Conservation (phyloP, 345 rosid species). For the Ceriops zippeliana region DNA sequence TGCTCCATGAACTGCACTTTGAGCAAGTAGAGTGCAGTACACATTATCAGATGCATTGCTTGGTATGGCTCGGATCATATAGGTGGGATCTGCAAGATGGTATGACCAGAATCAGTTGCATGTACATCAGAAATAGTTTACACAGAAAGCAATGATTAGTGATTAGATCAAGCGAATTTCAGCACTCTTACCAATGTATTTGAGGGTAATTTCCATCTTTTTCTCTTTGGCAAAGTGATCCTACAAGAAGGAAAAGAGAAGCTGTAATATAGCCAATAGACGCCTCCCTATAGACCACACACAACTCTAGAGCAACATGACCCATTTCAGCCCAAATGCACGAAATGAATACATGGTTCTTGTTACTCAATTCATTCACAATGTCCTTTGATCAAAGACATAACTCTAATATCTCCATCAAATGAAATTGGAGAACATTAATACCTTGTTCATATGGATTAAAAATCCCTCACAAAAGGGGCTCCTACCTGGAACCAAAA, state of each 20-base stretch:
- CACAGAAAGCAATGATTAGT: background rate
- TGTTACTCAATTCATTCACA: too few species aligned
- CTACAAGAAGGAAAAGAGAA: conserved; percentile 17
- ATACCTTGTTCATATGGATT: too few species aligned
- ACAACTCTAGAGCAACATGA: background rate
- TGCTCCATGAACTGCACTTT: conserved; percentile 82
- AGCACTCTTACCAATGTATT: conserved; percentile 35
- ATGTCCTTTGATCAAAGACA: too few species aligned
- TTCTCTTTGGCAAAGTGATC: conserved; percentile 36
- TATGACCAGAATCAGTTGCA: background rate
- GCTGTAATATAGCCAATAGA: background rate
- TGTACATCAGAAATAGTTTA: background rate
- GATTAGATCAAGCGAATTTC: background rate
- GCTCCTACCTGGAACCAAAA: too few species aligned
- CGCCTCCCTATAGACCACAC: background rate
- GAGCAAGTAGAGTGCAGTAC: conserved; percentile 87
- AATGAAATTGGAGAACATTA: too few species aligned
- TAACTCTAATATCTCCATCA: too few species aligned
- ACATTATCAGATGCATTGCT: conserved; percentile 86
- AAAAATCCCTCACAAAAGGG: too few species aligned
- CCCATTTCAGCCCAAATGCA: too few species aligned
- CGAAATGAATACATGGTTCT: too few species aligned
- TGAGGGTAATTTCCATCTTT: conserved; percentile 40
- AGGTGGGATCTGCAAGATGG: conserved; percentile 67
- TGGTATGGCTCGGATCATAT: conserved; percentile 85